phyloP scores from a whole-genome alignment of 495 filamentous ascomycete genomes.

The Trichocladium antarcticum region DNA sequence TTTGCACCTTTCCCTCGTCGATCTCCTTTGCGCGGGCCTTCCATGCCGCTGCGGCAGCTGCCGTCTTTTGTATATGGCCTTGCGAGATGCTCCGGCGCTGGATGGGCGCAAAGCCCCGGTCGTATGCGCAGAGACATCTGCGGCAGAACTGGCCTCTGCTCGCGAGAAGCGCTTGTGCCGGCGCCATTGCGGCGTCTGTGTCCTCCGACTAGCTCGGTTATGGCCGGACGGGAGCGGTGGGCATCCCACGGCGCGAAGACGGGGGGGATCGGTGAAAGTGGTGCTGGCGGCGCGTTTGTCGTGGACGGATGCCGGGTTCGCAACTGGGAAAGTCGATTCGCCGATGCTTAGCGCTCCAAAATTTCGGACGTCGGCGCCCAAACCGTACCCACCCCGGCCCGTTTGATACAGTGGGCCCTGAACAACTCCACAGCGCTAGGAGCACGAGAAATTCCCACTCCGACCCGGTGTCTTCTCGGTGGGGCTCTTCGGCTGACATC shows the following conservation, averaged over 20 bases:
- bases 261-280: no score
- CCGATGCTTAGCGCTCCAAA: background rate
- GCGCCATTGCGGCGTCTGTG: constrained; percentile 9
- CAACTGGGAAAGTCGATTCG: no score
- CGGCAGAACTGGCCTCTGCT: constrained; percentile 12
- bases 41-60: constrained; percentile 49
- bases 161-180: constrained; percentile 7
- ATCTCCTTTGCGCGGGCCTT: constrained; percentile 45
- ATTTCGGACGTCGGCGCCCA: background rate
- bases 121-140: constrained; percentile 3
- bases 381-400: no score
- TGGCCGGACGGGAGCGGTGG: background rate
- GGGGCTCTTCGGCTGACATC: constrained; percentile 23
- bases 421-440: background rate
- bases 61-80: constrained; percentile 28
- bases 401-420: background rate
- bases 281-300: background rate
- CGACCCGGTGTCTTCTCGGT: constrained; percentile 9
- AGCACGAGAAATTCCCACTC: constrained; percentile 5
- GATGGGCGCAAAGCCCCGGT: background rate
- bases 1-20: constrained; percentile 46
- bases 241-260: background rate
- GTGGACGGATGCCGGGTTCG: background rate
- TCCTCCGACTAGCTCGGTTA: background rate
- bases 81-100: constrained; percentile 4